Conservation (phyloP, 495 filamentous ascomycete species). For the Trichoderma gamsii region DNA sequence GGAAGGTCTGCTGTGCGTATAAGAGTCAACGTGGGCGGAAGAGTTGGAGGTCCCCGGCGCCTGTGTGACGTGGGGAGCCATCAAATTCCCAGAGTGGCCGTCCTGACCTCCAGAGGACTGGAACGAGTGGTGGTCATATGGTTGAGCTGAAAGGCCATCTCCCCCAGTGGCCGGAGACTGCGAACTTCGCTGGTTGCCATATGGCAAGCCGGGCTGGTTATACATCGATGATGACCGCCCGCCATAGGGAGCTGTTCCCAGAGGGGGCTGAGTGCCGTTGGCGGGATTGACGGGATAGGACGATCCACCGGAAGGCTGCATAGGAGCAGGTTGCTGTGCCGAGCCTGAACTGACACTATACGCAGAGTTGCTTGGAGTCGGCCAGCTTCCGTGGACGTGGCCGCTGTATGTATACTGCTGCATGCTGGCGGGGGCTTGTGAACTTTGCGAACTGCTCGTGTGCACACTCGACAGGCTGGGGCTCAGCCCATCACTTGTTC, state of each 20-base stretch:
- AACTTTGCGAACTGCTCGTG: constrained; percentile 46
- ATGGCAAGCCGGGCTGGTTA: constrained; percentile 39
- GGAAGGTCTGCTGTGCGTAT: constrained; percentile 42
- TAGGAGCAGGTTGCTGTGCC: constrained; percentile 33
- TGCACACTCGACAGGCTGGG: constrained; percentile 54
- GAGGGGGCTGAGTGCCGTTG: neutral
- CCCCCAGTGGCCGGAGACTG: constrained; percentile 30
- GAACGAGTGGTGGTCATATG: constrained; percentile 30
- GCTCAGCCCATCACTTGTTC: constrained; percentile 53
- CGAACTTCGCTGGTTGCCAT: constrained; percentile 29
- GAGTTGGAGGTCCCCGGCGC: constrained; percentile 52
- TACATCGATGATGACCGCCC: constrained; percentile 29
- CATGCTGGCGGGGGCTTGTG: constrained; percentile 38
- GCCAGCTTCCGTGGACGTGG: constrained; percentile 44
- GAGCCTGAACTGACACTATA: constrained; percentile 51
- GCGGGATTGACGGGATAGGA: constrained; percentile 13
- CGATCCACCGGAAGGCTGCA: constrained; percentile 23
- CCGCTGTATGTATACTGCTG: constrained; percentile 38
- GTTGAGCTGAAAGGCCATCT: constrained; percentile 21
- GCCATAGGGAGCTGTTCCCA: neutral
- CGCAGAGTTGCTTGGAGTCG: constrained; percentile 48
- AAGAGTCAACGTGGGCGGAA: constrained; percentile 57
- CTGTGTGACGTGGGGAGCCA: constrained; percentile 33
- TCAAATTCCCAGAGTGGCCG: neutral
- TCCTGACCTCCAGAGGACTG: constrained; percentile 20